Evolutionary conservation across 768 basidiomycete species (phyloP), one percentile per base, ranked within the genome.

Genomic region (Mycena kentingensis): DNA sequence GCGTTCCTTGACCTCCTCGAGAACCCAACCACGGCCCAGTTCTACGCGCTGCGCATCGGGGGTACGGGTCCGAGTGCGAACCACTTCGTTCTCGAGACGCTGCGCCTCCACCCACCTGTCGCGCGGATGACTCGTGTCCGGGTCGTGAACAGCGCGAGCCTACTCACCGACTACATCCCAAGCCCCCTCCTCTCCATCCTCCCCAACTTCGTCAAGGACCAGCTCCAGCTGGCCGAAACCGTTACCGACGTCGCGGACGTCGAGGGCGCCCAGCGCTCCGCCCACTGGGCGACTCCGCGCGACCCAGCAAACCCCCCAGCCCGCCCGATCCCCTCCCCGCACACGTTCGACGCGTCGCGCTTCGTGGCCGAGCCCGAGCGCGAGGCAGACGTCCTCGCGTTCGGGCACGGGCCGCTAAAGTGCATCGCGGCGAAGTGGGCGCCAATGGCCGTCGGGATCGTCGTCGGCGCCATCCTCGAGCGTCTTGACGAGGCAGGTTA

Each of bases 71-170:
- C 73, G 5, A 73, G 72, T 32, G 68, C 67, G 22, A 65, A 73
- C 43, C 64, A 63, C 3, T 63, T 79, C 46, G 63, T 82, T 0
- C 56, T 60, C 21, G 81, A 83, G 60, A 64, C 70, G 5, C 71
- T 83, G 65, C 69, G 81, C 0, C 67, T 83, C 1, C 65, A 79
- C 60, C 81, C 82, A 2, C 81, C 82, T 0, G 78, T 78, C 2
- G 73, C 71, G 43, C 76, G 70, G 22, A 79, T 83, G 32, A 64
- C 68, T 18, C 74, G 76, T 24, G 53, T 54, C 19, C 36, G 51
- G 16, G 51, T 34, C 19, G 16, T 44, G 36, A 29, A 13, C 25
- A 11, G 18, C 19, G 34, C 31, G 37, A 39, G 37, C 21, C 5
- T 38, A 41, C 11, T 51, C 54, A 19, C 45, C 44, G 22, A 35